These are phyloP conservation scores for Cryptococcus depauperatus DNA, from an alignment of 1,284 basidiomycete species.

Conservation along the genomic window DNA sequence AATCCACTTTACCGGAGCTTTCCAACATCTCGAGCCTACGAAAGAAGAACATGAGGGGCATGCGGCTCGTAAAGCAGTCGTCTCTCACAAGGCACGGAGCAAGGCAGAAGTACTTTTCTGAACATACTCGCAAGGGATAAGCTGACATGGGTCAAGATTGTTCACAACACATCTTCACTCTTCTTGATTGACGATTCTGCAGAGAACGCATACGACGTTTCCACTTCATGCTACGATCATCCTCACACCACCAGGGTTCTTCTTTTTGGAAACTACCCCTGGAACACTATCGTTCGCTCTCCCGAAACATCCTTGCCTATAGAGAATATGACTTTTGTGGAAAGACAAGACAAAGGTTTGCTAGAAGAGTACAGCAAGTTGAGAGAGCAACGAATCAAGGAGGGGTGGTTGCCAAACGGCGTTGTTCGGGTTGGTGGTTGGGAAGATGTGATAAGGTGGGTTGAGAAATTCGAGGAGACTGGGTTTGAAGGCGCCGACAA, in stretches of 20 bases:
- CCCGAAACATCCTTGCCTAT: slow-evolving; percentile 1
- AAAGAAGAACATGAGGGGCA: slow-evolving; percentile 46
- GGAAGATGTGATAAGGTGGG: slow-evolving; percentile 41
- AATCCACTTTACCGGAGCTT: slow-evolving; percentile 68
- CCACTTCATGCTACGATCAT: slow-evolving; percentile 26
- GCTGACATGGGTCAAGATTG: slow-evolving; percentile 49
- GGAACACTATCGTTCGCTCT: slow-evolving; percentile 54
- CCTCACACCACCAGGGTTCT: slow-evolving; percentile 51
- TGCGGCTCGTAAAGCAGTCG: slow-evolving; percentile 46
- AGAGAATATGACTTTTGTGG: slow-evolving; percentile 56
- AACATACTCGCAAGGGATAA: neutral
- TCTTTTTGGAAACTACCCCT: slow-evolving; percentile 67
- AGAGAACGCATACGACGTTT: slow-evolving; percentile 63
- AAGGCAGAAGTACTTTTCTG: slow-evolving; percentile 55
- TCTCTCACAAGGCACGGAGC: slow-evolving; percentile 54
- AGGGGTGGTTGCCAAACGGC: slow-evolving; percentile 39
- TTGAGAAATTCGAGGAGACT: slow-evolving; percentile 26
- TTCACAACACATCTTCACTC: slow-evolving; percentile 55
- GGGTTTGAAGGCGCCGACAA: neutral
- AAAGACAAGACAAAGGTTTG: slow-evolving; percentile 41
- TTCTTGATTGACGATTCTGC: slow-evolving; percentile 69
- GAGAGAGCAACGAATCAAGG: slow-evolving; percentile 21
- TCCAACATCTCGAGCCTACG: slow-evolving; percentile 44
- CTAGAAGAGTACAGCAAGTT: slow-evolving; percentile 42
- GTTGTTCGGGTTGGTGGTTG: slow-evolving; percentile 39